Conservation (phyloP, 495 filamentous ascomycete genomes). For the Neurospora sp. region DNA sequence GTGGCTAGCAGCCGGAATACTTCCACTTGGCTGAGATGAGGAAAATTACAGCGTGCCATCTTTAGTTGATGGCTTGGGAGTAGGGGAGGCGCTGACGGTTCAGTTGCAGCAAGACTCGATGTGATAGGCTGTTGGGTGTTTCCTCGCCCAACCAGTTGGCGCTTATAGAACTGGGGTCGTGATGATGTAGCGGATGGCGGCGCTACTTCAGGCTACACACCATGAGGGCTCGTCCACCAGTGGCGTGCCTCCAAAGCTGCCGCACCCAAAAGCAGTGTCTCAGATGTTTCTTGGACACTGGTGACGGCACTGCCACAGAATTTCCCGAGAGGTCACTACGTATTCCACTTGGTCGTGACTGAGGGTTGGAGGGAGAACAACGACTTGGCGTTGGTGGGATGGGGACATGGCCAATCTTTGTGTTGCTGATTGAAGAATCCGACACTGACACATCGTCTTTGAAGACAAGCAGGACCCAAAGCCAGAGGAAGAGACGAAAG, state of each 20-base stretch:
- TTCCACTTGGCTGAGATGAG: not conserved
- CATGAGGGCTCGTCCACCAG: conserved; percentile 30
- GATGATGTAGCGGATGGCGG: conserved; percentile 36
- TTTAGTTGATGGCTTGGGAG: conserved; percentile 3
- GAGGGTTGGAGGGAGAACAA: not conserved
- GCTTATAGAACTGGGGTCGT: conserved; percentile 37
- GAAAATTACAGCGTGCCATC: conserved; percentile 1
- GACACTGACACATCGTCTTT: not conserved
- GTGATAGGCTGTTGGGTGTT: conserved; percentile 37
- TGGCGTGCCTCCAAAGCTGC: conserved; percentile 31
- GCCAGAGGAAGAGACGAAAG: not conserved
- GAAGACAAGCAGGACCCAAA: not conserved
- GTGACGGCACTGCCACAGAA: conserved; percentile 31
- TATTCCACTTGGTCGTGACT: not conserved
- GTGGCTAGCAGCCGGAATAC: conserved; percentile 14
- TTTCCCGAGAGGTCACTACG: conserved; percentile 15
- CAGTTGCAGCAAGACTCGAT: conserved; percentile 20
- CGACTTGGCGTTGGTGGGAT: not conserved
- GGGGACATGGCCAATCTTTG: not conserved
- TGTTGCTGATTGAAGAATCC: not conserved
- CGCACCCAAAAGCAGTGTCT: conserved; percentile 39
- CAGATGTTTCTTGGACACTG: conserved; percentile 32
- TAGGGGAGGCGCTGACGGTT: conserved; percentile 8
- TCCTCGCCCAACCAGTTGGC: conserved; percentile 37
- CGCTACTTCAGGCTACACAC: conserved; percentile 23